phyloP scores from a whole-genome alignment of 371 early-diverging fungal species.

The Mortierella sp. region DNA sequence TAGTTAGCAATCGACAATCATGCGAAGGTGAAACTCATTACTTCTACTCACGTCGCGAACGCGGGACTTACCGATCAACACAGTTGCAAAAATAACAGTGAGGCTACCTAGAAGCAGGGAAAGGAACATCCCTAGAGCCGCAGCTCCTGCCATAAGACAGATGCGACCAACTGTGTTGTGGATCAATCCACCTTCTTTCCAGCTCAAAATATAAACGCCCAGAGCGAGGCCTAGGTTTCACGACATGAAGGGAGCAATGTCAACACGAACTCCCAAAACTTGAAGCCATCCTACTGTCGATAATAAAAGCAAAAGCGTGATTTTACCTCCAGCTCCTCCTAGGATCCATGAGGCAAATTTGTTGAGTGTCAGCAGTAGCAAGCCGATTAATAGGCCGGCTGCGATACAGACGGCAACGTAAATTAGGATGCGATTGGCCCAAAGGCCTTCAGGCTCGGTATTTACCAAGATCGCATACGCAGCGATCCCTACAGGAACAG shows the following conservation, averaged over 20 bases:
- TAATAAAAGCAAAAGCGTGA: no score
- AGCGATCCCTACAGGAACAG: constrained; percentile 51
- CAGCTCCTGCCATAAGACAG: constrained; percentile 5
- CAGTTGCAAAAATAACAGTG: constrained; percentile 57
- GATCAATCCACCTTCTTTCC: constrained; percentile 61
- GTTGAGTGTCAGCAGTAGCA: constrained; percentile 12
- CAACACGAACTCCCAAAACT: background rate
- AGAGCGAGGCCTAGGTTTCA: constrained; percentile 25
- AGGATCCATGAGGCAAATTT: constrained; percentile 23
- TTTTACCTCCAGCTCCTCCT: constrained; percentile 29
- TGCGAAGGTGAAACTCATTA: no score
- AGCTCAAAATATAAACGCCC: constrained; percentile 62
- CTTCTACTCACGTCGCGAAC: background rate
- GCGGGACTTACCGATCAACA: constrained; percentile 56
- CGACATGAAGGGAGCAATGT: background rate
- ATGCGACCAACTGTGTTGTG: constrained; percentile 56
- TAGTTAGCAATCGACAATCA: no score
- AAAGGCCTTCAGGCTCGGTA: constrained; percentile 55
- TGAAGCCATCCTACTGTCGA: no score
- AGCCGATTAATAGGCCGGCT: constrained; percentile 13
- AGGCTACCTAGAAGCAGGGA: constrained; percentile 55
- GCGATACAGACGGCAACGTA: constrained; percentile 23
- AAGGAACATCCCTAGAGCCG: constrained; percentile 50
- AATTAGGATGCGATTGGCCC: constrained; percentile 23
- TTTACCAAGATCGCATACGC: constrained; percentile 63